Base-by-base conservation (phyloP, 208 protist genomes). In the Herpetomonas samuelpessoai region DNA sequence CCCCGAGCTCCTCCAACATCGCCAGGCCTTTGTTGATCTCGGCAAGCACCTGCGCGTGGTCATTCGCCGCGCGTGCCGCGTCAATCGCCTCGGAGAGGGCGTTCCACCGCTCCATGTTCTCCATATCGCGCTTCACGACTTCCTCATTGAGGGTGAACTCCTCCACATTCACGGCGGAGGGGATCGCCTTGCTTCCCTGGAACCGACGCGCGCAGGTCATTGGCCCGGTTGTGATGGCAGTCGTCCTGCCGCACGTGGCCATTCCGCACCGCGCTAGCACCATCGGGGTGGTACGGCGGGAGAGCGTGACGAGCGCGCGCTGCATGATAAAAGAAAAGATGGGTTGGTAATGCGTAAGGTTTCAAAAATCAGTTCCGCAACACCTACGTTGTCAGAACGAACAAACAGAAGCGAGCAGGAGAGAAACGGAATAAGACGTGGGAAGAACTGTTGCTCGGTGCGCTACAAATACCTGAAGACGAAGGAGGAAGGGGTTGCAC, bases 111-210 rank as follows among this genome's bases (percentile, higher is more conserved):
- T 56, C 68, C 47, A 92, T 48, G 51, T 72, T 78, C 19, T 74
- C 83, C 62, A 94, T 73, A 58, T 96, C 85, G 27, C 65, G 68
- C 74, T 83, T 52, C 35, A 93, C 87, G 21, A 96, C 74, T 12
- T 91, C 83, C 16, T 93, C 83, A 57, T 90, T 83, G 18, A 96
- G 75, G 2, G 82, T 92, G 64, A 96, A 96, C 25, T 62, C 74
- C 61, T 96, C 86, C 22, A 93, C 74, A 58, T 96, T 84, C 0
- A 96, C 86, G 6, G 90, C 80, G 10, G 81, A 86, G 3, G 26
- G 44, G 25, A 22, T 26, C 22, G 46, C 16, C 4, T 38, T 29
- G 39, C 24, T 27, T 14, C n/a, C 30, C 50, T 30, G 14, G 55
- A 30, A 45, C 24, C 56, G 56, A 26, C 18, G 41, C 58, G 3